Conservation (phyloP, 257 asterid species). For the Anisodus acutangulus region DNA sequence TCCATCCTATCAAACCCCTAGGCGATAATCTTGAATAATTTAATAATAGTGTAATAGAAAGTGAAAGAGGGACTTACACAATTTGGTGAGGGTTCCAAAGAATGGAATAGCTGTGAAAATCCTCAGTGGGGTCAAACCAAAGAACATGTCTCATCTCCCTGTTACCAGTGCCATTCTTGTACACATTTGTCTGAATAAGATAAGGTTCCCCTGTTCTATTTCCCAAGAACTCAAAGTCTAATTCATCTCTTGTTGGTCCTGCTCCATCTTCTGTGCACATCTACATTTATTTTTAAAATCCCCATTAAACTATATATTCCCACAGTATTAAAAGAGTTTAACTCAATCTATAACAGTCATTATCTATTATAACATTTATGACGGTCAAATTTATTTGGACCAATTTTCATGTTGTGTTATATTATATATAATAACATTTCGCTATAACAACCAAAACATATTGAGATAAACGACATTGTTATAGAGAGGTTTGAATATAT, state of each 20-base stretch:
- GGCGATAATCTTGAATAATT: not conserved
- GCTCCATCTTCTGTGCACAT: conserved; percentile 87
- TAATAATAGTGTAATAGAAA: not conserved
- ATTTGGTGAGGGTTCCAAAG: conserved; percentile 87
- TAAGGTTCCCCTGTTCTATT: conserved; percentile 91
- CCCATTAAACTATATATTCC: not conserved
- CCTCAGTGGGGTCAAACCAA: conserved; percentile 94
- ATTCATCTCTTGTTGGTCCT: conserved; percentile 91
- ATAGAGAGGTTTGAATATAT: not conserved
- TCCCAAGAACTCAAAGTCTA: conserved; percentile 95
- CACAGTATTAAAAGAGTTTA: not conserved
- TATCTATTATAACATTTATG: no score
- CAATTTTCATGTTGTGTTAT: no score
- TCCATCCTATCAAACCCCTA: not conserved
- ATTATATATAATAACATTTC: no score
- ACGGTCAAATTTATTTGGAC: no score
- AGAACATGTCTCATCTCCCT: conserved; percentile 90
- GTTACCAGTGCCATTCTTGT: conserved; percentile 86
- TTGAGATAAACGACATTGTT: no score
- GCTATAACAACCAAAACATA: no score
- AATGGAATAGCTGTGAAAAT: conserved; percentile 73
- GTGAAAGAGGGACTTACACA: conserved; percentile 50
- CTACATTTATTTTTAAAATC: conserved; percentile 37
- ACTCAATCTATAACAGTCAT: not conserved
- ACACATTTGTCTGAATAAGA: conserved; percentile 79